Percentiles rank a stretch among this genome's conserved stretches.
Conservation (phyloP, 495 filamentous ascomycete genomes). For the Podospora tetraspora region DNA sequence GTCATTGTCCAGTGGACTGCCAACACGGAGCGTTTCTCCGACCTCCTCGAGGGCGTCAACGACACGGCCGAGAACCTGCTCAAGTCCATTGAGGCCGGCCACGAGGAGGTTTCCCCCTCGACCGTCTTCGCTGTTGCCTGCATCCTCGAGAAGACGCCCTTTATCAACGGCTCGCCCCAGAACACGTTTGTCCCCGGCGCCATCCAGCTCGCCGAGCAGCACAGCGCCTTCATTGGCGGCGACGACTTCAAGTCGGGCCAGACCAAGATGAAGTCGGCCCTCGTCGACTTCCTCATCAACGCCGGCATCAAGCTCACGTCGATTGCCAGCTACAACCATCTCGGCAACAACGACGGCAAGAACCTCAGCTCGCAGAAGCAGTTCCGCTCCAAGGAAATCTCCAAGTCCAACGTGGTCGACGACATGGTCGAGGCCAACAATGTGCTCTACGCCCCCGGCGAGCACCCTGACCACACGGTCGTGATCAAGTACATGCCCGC, state of each 20-base stretch:
- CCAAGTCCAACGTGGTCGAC: constrained; percentile 97
- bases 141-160: constrained; percentile 83
- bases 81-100: constrained; percentile 76
- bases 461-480: constrained; percentile 84
- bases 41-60: constrained; percentile 82
- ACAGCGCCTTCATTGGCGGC: constrained; percentile 87
- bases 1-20: constrained; percentile 98
- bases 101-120: constrained; percentile 86
- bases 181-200: constrained; percentile 97
- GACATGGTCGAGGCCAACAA: constrained; percentile 97
- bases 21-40: constrained; percentile 95
- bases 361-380: constrained; percentile 96
- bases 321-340: constrained; percentile 98
- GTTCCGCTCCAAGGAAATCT: constrained; percentile 99
- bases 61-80: constrained; percentile 94
- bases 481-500: constrained; percentile 99
- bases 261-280: constrained; percentile 99
- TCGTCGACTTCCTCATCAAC: constrained; percentile 97
- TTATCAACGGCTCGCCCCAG: constrained; percentile 99
- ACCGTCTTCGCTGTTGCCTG: constrained; percentile 93
- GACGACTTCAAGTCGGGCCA: constrained; percentile 99
- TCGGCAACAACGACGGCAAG: constrained; percentile 99
- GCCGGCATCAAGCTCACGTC: constrained; percentile 99
- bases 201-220: constrained; percentile 82
- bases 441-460: constrained; percentile 80